Evolutionary conservation across 192 early-diverging fungal genomes (phyloP), one percentile per base, ranked within the genome.

Genomic region (Diversispora epigaea): DNA sequence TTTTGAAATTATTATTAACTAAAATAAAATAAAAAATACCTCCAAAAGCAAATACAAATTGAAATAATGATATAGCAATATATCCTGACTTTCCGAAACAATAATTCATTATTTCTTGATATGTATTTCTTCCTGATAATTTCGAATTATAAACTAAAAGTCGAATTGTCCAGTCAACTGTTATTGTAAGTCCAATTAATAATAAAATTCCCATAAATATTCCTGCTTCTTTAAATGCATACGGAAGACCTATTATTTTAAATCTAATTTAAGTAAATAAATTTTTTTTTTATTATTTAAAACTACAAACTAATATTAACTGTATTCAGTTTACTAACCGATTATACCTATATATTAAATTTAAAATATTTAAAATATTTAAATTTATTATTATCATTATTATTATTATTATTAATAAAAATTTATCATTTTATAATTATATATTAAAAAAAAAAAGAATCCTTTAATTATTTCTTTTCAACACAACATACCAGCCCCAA

Each of bases 1-100:
- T n/a, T n/a, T 50, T 5, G 19, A 68, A 21, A 67, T 40, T 47
- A 25, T n/a, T n/a, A 32, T 47, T 14, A 15, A 47, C 15, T 25
- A 12, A 25, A 50, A 5, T 43, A 14, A 68, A 9, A 82, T 77
- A 10, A 82, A 68, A 78, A 83, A 65, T 76, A 84, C 93, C 95
- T 72, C 95, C 95, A 84, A 94, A 96, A 1, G 95, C 95, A 86
- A 97, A 95, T 7, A 91, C 85, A 71, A 96, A 95, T 78, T 96
- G 95, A 79, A 96, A 97, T 52, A 95, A 78, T 5, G 94, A 95
- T 68, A 93, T 94, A 5, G 86, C 82, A 55, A 91, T 80, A 44
- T 93, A 81, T 3, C 95, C 95, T 47, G 84, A 63, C 21, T 86
- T 85, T 58, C 95, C 95, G 77, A 93, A 97, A 60, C 93, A 93